Conservation (phyloP, 495 filamentous ascomycete species). For the Penicillium goetzii region DNA sequence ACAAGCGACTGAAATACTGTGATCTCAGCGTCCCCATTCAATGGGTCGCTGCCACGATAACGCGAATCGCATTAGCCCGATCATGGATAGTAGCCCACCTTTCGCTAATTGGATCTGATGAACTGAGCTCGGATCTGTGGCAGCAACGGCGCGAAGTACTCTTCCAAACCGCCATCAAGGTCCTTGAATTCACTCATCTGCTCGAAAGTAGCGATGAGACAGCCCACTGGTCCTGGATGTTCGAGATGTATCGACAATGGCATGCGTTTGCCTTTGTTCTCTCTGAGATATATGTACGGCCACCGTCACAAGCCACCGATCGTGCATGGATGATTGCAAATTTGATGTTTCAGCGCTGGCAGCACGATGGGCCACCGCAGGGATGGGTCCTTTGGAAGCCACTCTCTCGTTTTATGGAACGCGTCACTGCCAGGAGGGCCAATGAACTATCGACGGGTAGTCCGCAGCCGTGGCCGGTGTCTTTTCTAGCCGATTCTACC, state of each 20-base stretch:
- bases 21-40: background rate
- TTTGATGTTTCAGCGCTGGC: background rate
- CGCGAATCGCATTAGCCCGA: constrained; percentile 1
- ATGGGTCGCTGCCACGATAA: background rate
- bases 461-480: background rate
- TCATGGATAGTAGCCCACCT: constrained; percentile 6
- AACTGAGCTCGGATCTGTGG: background rate
- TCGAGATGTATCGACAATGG: background rate
- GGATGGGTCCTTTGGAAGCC: background rate
- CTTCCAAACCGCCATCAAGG: background rate
- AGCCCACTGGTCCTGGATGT: background rate
- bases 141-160: background rate
- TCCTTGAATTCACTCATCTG: background rate
- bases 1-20: background rate
- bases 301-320: background rate
- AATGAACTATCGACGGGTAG: background rate
- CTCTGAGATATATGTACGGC: background rate
- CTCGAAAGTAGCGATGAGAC: background rate
- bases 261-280: constrained; percentile 2
- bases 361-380: background rate
- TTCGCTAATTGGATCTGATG: background rate
- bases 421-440: background rate
- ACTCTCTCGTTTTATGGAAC: background rate
- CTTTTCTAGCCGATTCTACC: background rate
- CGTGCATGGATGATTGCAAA: background rate